Base-by-base conservation (phyloP, 1,284 basidiomycete genomes). In the Fomitiporia mediterranea region DNA sequence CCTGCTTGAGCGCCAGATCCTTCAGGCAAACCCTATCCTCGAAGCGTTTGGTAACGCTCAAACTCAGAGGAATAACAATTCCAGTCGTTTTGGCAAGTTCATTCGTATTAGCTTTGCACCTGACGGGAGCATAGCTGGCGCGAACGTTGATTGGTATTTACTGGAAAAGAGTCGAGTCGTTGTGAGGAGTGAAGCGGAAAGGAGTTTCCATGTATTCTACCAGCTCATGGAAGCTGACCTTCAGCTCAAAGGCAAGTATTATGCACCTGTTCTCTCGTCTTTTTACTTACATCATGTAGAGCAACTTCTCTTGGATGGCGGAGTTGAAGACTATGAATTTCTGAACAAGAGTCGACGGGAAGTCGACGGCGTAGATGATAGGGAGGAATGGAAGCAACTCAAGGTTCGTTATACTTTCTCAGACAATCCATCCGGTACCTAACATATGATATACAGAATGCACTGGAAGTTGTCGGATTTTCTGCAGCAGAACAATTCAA, bases 21-120 rank as follows among this genome's bases (percentile, higher is more conserved):
- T 99, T 19, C 95, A 98, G 70, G 96, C 96, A 19, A 99, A 99
- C 67, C 97, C 97, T 0, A 94, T 99, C 57, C 77, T 99, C 3
- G 97, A 99, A 71, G 91, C 97, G 2, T 99, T 99, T 65, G 97
- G 97, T 23, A 99, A 99, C 69, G 97, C 97, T 3, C 97, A 99
- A 70, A 99, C 97, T 0, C 92, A 98, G 71, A 79, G 96, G 48
- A 99, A 99, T 69, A 98, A 99, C 73, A 99, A 99, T 68, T 99
- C 97, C 6, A 95, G 91, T 80, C 91, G 97, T 44, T 99, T 98
- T 70, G 92, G 94, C 25, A 99, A 99, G 73, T 99, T 99, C 70
- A 92, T 99, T 37, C 81, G 94, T 47, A 99, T 99, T 63, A 92
- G 90, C 67, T 99, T 99, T 70, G 86, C 92, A 0, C 88, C 91